Evolutionary conservation across 768 basidiomycete species (phyloP), one percentile per base, ranked within the genome.

Genomic region (Dioszegia hungarica): DNA sequence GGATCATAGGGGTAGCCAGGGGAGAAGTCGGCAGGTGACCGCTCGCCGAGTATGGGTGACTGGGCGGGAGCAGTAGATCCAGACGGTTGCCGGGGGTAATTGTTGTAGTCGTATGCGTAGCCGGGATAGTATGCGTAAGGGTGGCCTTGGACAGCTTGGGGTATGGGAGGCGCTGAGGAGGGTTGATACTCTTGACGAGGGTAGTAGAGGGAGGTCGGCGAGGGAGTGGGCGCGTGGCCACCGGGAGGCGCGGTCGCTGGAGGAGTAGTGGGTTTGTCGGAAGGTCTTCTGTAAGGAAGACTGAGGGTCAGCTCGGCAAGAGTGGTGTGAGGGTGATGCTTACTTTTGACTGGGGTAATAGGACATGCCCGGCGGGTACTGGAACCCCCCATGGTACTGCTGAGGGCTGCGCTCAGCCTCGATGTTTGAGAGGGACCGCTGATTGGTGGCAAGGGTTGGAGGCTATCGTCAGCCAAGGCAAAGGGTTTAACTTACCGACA

Each of bases 91-190:
- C 34, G 45, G 15, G 28, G 40, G 25, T 61, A 55, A 3, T 28
- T 15, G 12, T 28, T 34, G 28, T 43, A 29, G 20, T 61, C 55
- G 34, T 38, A 56, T 20, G 51, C n/a, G 37, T 61, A 57, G 25
- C 53, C 54, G 25, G 65, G 57, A 39, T 63, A 65, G 37, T 61
- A 46, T 25, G 50, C 5, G 38, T 63, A 56, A n/a, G n/a, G n/a
- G n/a, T n/a, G n/a, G n/a, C n/a, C n/a, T n/a, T n/a, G n/a, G n/a
- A n/a, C n/a, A n/a, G n/a, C n/a, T n/a, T 43, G 25, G 10, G 28
- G 60, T 14, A 59, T 40, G 33, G 63, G 56, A 12, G 58, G 59
- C 5, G 68, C 64, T 5, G 64, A 66, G 20, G 60, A 19, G 15
- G 68, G 63, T 29, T 52, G 40, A 31, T 52, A 27, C 48, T 43